Base-by-base conservation (phyloP, 352 stramenopile genomes). In the Globisporangium mamillatum region DNA sequence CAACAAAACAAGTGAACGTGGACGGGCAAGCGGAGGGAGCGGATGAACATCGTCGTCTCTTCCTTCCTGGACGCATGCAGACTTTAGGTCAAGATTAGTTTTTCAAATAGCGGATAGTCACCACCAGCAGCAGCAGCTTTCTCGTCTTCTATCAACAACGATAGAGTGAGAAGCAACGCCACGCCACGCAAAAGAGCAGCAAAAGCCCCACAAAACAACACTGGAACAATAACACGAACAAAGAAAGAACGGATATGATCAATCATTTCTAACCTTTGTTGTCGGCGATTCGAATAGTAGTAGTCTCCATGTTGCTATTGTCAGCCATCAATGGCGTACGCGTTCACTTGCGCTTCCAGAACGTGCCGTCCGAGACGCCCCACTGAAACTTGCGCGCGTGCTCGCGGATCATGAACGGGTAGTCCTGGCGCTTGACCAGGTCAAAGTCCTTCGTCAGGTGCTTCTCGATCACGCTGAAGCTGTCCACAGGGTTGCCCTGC, bases 361-460 rank as follows among this genome's bases (percentile, higher is more conserved):
- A 92, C 24, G 81, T 94, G 61, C 86, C 84, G 66, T 97, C 86
- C 24, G 91, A 97, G 54, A 97, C 89, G 36, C 90, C 92, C 76
- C 83, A 97, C 71, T 98, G 93, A 72, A 90, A 98, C 78, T 98
- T 98, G 73, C 93, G 85, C 64, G 85, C 81, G 75, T 98, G 93
- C 66, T 98, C 93, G 60, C 93, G 87, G 68, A 98, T 97, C 65
- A 98, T 80, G 66, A 98, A 97, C 27, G 93, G 89, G 59, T 96
- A 92, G 60, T 97, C 80, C 57, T 86, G 75, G 27, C 81, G 82
- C 67, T 93, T 77, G 9, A 97, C 75, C 7, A 97, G 84, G 59
- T 91, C 76, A 38, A 98, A 97, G 46, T 91, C 66, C 7, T 68
- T 50, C 46, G 70, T 76, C 10, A 96, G 73, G 20, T 93, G 52